Conservation (phyloP, 2,329 filamentous ascomycete species). For the Capronia coronata region DNA sequence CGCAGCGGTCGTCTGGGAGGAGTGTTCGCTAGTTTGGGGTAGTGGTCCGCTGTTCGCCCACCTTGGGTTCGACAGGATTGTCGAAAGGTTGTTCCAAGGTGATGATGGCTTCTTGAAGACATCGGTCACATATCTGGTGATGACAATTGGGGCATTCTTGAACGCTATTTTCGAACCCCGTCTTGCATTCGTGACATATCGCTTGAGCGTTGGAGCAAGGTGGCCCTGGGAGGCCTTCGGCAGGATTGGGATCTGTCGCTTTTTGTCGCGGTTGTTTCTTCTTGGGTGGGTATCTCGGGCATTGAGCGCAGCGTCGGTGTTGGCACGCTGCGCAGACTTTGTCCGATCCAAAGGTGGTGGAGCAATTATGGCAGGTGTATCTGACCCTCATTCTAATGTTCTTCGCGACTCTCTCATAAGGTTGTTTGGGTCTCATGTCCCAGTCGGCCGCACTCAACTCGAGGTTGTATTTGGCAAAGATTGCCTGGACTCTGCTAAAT, state of each 20-base stretch:
- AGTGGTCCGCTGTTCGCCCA: background rate
- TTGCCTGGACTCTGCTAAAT: constrained; percentile 39
- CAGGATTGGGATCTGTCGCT: background rate
- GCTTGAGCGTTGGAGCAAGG: constrained; percentile 4
- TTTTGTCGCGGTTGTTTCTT: constrained; percentile 45
- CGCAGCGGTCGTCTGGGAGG: background rate
- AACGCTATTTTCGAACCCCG: constrained; percentile 16
- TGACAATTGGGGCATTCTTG: constrained; percentile 24
- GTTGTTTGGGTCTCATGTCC: constrained; percentile 33
- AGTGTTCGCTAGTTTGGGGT: background rate
- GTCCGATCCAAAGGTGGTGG: constrained; percentile 63
- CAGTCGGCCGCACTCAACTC: constrained; percentile 40
- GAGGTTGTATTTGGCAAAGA: constrained; percentile 45
- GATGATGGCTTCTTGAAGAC: constrained; percentile 19
- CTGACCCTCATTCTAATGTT: constrained; percentile 44
- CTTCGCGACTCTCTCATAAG: constrained; percentile 38
- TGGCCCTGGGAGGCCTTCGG: background rate
- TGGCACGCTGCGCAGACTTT: constrained; percentile 71
- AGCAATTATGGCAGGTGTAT: constrained; percentile 71
- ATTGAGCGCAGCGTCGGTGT: constrained; percentile 74
- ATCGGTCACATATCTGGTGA: constrained; percentile 25
- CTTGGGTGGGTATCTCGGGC: constrained; percentile 65
- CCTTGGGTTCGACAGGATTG: background rate
- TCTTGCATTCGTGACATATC: constrained; percentile 25
- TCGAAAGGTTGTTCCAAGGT: constrained; percentile 9